Conservation (phyloP, 2,329 filamentous ascomycete genomes). For the Lanzia echinophila region DNA sequence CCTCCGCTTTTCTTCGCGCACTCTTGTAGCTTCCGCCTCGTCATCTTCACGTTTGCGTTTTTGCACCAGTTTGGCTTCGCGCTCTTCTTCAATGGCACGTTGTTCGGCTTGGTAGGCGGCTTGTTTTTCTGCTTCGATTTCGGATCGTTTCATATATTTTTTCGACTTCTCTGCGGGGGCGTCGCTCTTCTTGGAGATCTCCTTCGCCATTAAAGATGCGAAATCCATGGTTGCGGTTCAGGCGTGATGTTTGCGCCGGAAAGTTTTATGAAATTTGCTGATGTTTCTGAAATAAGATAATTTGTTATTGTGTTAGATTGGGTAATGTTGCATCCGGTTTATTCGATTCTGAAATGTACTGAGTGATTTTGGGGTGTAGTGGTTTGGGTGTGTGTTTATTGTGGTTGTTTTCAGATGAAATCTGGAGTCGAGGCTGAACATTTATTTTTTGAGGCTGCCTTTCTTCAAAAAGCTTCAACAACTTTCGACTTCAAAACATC, state of each 20-base stretch:
- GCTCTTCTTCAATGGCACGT: conserved; percentile 62
- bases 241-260: neutral
- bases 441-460: conserved; percentile 12
- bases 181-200: conserved; percentile 75
- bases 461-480: neutral
- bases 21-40: conserved; percentile 59
- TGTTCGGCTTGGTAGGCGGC: conserved; percentile 79
- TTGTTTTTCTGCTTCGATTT: conserved; percentile 75
- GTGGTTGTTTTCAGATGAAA: no score
- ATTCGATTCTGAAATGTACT: no score
- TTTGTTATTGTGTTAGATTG: no score
- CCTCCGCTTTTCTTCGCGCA: conserved; percentile 74
- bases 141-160: conserved; percentile 81
- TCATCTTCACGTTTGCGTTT: conserved; percentile 92
- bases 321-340: no score
- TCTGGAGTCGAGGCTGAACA: conserved; percentile 6
- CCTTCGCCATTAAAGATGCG: conserved; percentile 83
- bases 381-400: no score
- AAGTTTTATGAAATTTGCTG: neutral
- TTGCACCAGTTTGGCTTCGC: conserved; percentile 59
- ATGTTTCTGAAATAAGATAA: no score
- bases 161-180: conserved; percentile 38
- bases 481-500: neutral
- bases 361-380: no score
- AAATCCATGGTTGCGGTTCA: conserved; percentile 70